Evolutionary conservation across 805 yeast genomes (phyloP).

Genomic region (Metschnikowia aberdeeniae): DNA sequence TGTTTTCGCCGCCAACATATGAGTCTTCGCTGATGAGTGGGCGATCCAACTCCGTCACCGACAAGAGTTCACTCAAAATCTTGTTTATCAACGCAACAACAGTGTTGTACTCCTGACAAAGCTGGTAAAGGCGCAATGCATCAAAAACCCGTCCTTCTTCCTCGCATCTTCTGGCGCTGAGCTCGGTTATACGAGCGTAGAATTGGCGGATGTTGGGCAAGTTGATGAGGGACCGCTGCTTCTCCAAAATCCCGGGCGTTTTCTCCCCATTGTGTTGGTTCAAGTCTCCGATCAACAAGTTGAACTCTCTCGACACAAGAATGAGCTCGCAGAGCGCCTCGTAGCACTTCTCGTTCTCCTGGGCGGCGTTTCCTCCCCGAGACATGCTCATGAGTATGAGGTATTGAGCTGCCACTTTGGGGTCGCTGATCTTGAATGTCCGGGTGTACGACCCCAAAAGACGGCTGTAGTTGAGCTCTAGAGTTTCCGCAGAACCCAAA

Average conservation of each 20-base stretch:
- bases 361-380: slow-evolving; percentile 30
- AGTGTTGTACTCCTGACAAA: slow-evolving; percentile 81
- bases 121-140: slow-evolving; percentile 78
- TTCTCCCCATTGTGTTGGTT: slow-evolving; percentile 65
- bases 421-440: slow-evolving; percentile 79
- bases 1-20: slow-evolving; percentile 31
- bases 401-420: slow-evolving; percentile 90
- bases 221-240: slow-evolving; percentile 61
- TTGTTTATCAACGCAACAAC: slow-evolving; percentile 73
- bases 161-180: slow-evolving; percentile 81
- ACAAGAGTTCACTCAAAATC: slow-evolving; percentile 71
- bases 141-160: slow-evolving; percentile 89
- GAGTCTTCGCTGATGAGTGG: slow-evolving; percentile 43
- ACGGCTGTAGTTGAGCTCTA: slow-evolving; percentile 50
- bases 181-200: slow-evolving; percentile 68
- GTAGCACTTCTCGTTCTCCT: slow-evolving; percentile 58
- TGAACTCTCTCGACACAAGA: slow-evolving; percentile 80
- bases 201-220: slow-evolving; percentile 57
- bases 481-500: slow-evolving; percentile 29
- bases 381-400: slow-evolving; percentile 62
- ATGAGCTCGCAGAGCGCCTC: slow-evolving; percentile 81
- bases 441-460: slow-evolving; percentile 77
- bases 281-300: slow-evolving; percentile 77
- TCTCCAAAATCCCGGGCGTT: slow-evolving; percentile 79
- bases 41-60: slow-evolving; percentile 64